Evolutionary conservation across 139 green algal species (phyloP).

Genomic region (Volvox africanus): DNA sequence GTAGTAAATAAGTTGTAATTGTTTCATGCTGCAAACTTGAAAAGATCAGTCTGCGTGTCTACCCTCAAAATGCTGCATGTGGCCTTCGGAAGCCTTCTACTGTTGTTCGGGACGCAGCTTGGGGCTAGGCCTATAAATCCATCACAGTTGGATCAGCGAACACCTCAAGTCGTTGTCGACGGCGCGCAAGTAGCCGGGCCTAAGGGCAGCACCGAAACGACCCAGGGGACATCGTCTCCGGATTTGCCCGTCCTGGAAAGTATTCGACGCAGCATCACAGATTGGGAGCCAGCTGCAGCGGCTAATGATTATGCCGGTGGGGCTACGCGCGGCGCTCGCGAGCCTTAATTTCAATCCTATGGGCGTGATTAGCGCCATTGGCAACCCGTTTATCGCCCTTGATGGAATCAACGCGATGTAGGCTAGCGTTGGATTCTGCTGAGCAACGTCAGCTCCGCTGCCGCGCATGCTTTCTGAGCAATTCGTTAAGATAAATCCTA

Average conservation of each 20-base stretch:
- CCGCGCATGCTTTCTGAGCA: too few relatives aligned
- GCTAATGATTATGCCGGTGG: slow-evolving; percentile 10
- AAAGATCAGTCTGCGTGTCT: too few relatives aligned
- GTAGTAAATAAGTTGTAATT: too few relatives aligned
- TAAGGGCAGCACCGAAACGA: neutral
- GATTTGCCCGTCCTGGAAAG: neutral
- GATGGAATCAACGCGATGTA: too few relatives aligned
- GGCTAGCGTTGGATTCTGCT: too few relatives aligned
- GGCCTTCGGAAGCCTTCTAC: neutral
- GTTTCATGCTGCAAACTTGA: too few relatives aligned
- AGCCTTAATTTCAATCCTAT: too few relatives aligned
- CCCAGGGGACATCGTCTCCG: neutral
- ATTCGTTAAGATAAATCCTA: too few relatives aligned
- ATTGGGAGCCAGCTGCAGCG: slow-evolving; percentile 6
- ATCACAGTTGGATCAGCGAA: neutral
- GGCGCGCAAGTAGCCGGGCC: neutral
- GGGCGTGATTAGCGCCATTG: too few relatives aligned
- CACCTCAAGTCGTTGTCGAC: neutral
- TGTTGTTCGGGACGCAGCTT: neutral
- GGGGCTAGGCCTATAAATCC: neutral
- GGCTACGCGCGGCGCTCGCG: neutral
- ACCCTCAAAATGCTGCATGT: neutral
- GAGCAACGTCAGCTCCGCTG: too few relatives aligned
- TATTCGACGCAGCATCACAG: neutral
- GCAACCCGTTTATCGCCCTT: too few relatives aligned